phyloP scores from a whole-genome alignment of 1,284 basidiomycete genomes.

The Ceratobasidium theobromae region DNA sequence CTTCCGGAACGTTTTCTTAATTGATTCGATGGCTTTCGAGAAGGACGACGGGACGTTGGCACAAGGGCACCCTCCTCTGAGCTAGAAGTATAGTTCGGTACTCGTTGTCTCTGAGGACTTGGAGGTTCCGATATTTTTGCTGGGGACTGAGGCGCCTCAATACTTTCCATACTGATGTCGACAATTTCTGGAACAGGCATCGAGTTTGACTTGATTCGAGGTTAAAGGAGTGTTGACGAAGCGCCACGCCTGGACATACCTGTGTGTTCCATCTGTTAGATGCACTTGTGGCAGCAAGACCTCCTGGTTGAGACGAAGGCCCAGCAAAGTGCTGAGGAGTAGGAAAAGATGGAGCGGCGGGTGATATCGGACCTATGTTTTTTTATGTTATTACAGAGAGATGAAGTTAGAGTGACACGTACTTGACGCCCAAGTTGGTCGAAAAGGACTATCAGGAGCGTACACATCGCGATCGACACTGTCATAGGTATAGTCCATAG shows the following conservation, averaged over 20 bases:
- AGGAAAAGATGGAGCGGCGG: constrained; percentile 6
- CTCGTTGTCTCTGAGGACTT: neutral
- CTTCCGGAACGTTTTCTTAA: neutral
- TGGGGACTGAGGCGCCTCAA: neutral
- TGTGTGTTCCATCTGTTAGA: constrained; percentile 7
- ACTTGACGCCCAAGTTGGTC: neutral
- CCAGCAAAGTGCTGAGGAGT: neutral
- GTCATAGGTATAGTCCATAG: constrained; percentile 78
- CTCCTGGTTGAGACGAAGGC: constrained; percentile 6
- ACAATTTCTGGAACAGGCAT: constrained; percentile 14
- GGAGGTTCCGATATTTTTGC: neutral
- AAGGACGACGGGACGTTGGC: constrained; percentile 38
- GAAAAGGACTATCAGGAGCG: constrained; percentile 15
- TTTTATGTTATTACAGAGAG: neutral
- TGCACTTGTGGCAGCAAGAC: neutral
- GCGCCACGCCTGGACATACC: neutral
- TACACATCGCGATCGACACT: constrained; percentile 39
- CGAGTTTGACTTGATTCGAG: neutral
- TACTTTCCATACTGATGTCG: constrained; percentile 18
- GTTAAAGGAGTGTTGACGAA: neutral
- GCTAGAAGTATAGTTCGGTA: neutral
- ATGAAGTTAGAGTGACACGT: neutral
- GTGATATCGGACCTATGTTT: neutral
- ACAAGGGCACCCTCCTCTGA: neutral
- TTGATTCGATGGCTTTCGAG: constrained; percentile 44